Conservation (phyloP, 108 stramenopile genomes). For the Nannochloropsis gaditana region DNA sequence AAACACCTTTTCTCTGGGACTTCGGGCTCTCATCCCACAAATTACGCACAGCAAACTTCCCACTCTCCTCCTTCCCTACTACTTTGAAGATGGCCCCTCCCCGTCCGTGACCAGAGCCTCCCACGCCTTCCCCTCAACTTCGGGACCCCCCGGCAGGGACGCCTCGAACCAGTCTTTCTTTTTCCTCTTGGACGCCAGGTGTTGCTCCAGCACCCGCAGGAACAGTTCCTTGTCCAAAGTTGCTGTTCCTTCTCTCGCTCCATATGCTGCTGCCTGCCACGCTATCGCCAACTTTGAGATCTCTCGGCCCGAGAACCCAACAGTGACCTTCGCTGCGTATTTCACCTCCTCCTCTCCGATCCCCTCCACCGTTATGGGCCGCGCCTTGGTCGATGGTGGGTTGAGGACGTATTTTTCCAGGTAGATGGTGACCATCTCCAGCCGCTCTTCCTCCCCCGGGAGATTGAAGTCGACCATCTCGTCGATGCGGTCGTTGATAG, state of each 20-base stretch:
- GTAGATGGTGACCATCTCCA: conserved; percentile 87
- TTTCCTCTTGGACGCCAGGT: conserved; percentile 37
- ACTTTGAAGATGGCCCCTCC: too few relatives aligned
- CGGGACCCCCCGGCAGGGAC: conserved; percentile 20
- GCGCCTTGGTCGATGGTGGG: conserved; percentile 31
- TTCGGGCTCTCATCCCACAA: neutral
- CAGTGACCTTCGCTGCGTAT: conserved; percentile 29
- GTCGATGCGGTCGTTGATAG: conserved; percentile 96
- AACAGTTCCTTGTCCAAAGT: conserved; percentile 28
- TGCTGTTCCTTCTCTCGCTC: conserved; percentile 49
- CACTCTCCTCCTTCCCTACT: neutral
- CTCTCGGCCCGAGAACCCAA: conserved; percentile 65
- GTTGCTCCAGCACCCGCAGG: conserved; percentile 24
- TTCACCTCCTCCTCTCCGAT: conserved; percentile 34
- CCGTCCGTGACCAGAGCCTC: too few relatives aligned
- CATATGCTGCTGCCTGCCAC: conserved; percentile 97
- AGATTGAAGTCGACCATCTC: conserved; percentile 95
- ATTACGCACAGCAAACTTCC: neutral
- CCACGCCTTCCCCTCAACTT: neutral
- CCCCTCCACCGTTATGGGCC: conserved; percentile 43
- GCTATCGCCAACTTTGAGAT: conserved; percentile 97
- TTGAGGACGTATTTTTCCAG: conserved; percentile 89
- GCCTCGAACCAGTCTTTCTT: conserved; percentile 38
- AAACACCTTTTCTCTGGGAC: too few relatives aligned
- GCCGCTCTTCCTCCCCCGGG: conserved; percentile 76